Evolutionary conservation across 2,329 filamentous ascomycete genomes (phyloP).

Genomic region (Taxawa tesnikishii): DNA sequence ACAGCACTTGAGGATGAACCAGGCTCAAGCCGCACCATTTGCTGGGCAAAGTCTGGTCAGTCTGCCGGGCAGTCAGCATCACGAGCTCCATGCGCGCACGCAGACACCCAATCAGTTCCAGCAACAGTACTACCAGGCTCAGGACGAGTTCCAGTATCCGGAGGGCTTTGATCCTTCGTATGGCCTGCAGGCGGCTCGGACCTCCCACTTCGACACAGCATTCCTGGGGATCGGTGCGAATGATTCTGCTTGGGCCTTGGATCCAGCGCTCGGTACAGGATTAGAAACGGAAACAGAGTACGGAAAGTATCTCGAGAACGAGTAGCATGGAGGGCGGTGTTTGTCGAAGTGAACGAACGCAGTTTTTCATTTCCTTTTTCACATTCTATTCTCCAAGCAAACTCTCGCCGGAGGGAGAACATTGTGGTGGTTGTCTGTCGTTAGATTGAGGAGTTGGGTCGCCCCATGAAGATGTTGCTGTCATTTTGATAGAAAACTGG

Average conservation of each 20-base stretch:
- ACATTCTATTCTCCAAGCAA: no score
- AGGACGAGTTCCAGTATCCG: slow-evolving; percentile 3
- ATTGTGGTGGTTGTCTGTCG: no score
- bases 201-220: not conserved
- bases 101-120: slow-evolving; percentile 22
- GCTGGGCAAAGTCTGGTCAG: slow-evolving; percentile 16
- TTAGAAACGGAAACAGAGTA: not conserved
- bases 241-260: not conserved
- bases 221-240: not conserved
- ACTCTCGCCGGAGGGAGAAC: no score
- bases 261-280: not conserved
- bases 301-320: not conserved
- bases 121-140: slow-evolving; percentile 11
- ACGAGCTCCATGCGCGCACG: slow-evolving; percentile 18
- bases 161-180: not conserved
- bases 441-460: not conserved
- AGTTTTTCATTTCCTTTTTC: no score
- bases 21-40: slow-evolving; percentile 15
- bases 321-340: no score
- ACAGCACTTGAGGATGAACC: slow-evolving; percentile 30
- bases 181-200: not conserved
- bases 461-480: no score
- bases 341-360: no score
- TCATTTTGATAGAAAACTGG: no score
- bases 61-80: slow-evolving; percentile 26